Percentiles rank a stretch among this genome's conserved stretches.
These are phyloP conservation scores for Cryptococcus sp. DNA, from an alignment of 1,284 basidiomycete genomes.

Conservation along the genomic window DNA sequence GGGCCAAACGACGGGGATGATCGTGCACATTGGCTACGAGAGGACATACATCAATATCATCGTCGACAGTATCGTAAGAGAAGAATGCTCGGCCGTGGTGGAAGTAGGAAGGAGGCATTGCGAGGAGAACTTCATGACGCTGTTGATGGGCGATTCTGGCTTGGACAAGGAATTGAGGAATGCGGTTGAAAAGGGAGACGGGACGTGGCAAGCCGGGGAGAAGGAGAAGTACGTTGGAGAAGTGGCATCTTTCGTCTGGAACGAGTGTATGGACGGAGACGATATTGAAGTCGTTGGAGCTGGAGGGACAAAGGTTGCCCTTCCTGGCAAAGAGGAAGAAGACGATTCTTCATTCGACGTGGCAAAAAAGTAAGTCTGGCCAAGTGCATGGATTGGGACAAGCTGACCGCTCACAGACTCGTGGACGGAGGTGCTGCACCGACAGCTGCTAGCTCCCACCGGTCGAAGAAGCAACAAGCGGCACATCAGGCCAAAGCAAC, in stretches of 20 bases:
- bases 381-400: neutral
- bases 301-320: constrained; percentile 13
- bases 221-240: constrained; percentile 32
- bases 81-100: constrained; percentile 57
- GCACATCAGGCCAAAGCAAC: constrained; percentile 58
- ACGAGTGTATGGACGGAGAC: constrained; percentile 35
- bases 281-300: constrained; percentile 38
- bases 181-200: constrained; percentile 49
- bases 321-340: constrained; percentile 50
- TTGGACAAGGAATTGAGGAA: constrained; percentile 57
- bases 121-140: constrained; percentile 64
- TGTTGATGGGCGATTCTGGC: constrained; percentile 59
- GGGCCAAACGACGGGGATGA: constrained; percentile 69
- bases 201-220: constrained; percentile 15
- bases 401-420: constrained; percentile 21
- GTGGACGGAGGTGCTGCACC: constrained; percentile 29
- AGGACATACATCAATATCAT: constrained; percentile 64
- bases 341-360: constrained; percentile 71
- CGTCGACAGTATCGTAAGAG: constrained; percentile 67
- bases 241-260: constrained; percentile 33
- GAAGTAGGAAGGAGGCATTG: constrained; percentile 68
- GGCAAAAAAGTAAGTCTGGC: constrained; percentile 49
- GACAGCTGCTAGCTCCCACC: constrained; percentile 42
- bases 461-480: constrained; percentile 49
- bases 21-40: constrained; percentile 77